Evolutionary conservation across 495 filamentous ascomycete species (phyloP).

Genomic region (Physcia stellaris): DNA sequence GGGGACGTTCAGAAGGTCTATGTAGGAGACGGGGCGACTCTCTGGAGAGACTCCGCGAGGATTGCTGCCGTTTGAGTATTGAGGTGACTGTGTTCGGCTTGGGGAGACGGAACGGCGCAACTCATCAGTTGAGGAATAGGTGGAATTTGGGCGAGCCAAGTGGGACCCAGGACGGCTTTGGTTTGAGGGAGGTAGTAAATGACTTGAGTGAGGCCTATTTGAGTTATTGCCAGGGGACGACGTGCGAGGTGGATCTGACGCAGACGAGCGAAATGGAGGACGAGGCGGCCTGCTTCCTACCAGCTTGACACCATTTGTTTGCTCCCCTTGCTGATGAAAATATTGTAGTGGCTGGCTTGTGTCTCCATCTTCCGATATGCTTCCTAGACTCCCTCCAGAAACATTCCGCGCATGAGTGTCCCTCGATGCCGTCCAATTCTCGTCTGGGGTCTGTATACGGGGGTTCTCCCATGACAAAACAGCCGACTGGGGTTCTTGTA

Average conservation of each 20-base stretch:
- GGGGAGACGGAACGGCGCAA: conserved; percentile 49
- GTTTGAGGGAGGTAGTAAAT: neutral
- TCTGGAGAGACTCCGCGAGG: conserved; percentile 50
- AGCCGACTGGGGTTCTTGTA: conserved; percentile 29
- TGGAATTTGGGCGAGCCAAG: conserved; percentile 51
- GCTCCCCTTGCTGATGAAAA: no score
- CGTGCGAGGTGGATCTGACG: conserved; percentile 2
- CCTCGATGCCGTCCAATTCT: no score
- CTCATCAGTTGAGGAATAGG: conserved; percentile 61
- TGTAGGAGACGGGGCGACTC: conserved; percentile 62
- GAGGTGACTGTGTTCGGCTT: conserved; percentile 34
- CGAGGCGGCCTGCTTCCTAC: conserved; percentile 13
- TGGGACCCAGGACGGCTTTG: neutral
- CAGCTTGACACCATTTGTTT: no score
- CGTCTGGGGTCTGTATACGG: no score
- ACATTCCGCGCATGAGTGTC: no score
- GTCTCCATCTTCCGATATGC: neutral
- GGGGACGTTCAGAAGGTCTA: conserved; percentile 75
- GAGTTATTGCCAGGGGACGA: conserved; percentile 1
- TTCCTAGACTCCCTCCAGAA: conserved; percentile 8
- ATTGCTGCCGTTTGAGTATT: conserved; percentile 39
- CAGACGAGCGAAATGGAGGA: neutral
- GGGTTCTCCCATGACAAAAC: conserved; percentile 29
- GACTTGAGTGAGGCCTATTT: no score
- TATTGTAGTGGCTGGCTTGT: conserved; percentile 33